Base-by-base conservation (phyloP, 345 rosid species). In the Heritiera fomes region DNA sequence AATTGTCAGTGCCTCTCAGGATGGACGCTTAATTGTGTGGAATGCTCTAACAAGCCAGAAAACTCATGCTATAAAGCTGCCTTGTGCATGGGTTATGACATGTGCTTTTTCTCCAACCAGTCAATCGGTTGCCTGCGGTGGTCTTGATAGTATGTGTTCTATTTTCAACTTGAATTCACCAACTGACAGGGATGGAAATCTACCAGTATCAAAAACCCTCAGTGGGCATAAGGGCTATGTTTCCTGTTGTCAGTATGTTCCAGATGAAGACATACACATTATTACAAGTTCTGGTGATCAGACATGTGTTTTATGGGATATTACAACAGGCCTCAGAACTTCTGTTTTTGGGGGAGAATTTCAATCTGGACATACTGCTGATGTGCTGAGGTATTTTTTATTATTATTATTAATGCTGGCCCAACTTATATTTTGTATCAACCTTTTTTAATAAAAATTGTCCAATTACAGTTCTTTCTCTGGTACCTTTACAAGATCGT, bases 11-110 rank as follows among this genome's bases (percentile, higher is more conserved):
- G 99, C 98, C 53, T 94, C 99, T 18, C 98, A 94, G 84, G 99
- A 94, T 75, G 98, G 99, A 52, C 81, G 98, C 69, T 82, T 96
- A 71, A 94, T 96, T 6, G 98, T 96, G 76, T 94, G 99, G 99
- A 96, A 96, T 79, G 98, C 98, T 72, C 85, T 89, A 63, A 94
- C 99, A 10, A 96, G 99, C 84, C 99, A 94, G 89, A 96, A 96
- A 87, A 92, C 92, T 70, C 98, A 96, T 82, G 94, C 97, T 59
- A 96, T 96, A 43, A 96, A 93, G 82, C 92, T 97, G 69, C 98
- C 98, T 69, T 94, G 98, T 81, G 96, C 98, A 1, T 93, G 98
- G 97, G 98, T 96, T 80, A 96, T 93, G 99, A 90, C 99, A 11
- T 94, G 99, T 83, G 99, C 98, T 53, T 96, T 96, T 86, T 93